Conservation (phyloP, 345 rosid genomes). For the Syzygium aromaticum region DNA sequence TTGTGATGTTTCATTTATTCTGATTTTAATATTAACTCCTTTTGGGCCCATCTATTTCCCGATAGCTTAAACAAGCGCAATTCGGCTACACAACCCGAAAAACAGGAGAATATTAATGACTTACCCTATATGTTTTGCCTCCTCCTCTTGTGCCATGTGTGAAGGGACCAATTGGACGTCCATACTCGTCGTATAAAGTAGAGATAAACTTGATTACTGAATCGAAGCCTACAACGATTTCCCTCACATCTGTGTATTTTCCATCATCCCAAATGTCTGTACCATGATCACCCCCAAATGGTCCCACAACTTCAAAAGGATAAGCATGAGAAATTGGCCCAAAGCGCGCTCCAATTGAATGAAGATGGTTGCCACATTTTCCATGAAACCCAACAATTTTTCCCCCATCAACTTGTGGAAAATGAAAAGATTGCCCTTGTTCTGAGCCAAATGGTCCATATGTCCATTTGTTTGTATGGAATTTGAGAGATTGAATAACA, state of each 20-base stretch:
- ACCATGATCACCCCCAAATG: background rate
- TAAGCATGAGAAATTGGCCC: background rate
- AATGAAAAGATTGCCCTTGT: background rate
- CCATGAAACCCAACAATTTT: background rate
- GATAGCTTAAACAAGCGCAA: background rate
- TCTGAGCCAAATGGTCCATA: background rate
- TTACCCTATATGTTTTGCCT: background rate
- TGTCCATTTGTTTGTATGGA: background rate
- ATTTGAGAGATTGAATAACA: background rate
- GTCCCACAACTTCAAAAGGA: background rate
- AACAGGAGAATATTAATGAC: background rate
- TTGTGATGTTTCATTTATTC: background rate
- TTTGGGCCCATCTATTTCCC: background rate
- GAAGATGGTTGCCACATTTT: background rate
- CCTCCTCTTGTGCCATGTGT: background rate
- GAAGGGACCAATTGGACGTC: background rate
- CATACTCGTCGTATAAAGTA: background rate
- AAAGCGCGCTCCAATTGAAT: conserved; percentile 1
- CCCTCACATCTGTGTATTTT: background rate
- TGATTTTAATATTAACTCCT: background rate
- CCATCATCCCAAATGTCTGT: background rate
- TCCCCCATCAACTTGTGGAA: background rate
- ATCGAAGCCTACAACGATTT: background rate
- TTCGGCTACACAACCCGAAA: background rate
- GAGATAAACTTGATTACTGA: background rate